These are phyloP conservation scores for Leccinum subspadiceum DNA, from an alignment of 1,284 basidiomycete genomes.

Conservation along the genomic window DNA sequence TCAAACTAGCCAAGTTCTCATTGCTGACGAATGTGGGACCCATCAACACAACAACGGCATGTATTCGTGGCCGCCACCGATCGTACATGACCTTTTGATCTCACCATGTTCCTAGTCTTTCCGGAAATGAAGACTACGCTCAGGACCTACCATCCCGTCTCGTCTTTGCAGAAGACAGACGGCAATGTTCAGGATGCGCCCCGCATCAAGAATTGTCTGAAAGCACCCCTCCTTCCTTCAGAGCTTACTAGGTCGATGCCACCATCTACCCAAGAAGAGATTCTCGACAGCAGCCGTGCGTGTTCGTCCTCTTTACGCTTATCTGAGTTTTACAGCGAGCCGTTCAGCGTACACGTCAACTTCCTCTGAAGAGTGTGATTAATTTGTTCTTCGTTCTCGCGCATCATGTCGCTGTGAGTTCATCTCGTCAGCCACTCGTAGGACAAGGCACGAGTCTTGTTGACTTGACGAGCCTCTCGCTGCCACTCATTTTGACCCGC, in stretches of 20 bases:
- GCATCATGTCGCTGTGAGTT: constrained; percentile 61
- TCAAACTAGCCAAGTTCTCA: too few relatives aligned
- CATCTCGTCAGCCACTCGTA: constrained; percentile 2
- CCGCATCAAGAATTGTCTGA: constrained; percentile 69
- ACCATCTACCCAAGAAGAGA: constrained; percentile 55
- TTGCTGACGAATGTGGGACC: too few relatives aligned
- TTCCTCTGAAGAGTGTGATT: constrained; percentile 76
- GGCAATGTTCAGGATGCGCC: too few relatives aligned
- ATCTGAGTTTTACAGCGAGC: constrained; percentile 8
- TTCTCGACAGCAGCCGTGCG: constrained; percentile 37
- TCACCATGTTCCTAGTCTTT: too few relatives aligned
- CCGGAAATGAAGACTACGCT: too few relatives aligned
- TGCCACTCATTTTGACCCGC: constrained; percentile 69
- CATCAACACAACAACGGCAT: too few relatives aligned
- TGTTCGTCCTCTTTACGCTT: constrained; percentile 9
- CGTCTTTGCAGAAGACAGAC: too few relatives aligned
- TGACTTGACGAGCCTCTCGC: constrained; percentile 56
- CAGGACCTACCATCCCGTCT: too few relatives aligned
- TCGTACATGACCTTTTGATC: too few relatives aligned
- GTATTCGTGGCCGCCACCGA: too few relatives aligned
- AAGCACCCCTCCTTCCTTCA: constrained; percentile 72
- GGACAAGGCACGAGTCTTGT: background rate
- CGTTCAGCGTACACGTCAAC: constrained; percentile 51
- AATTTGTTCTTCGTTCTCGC: constrained; percentile 66
- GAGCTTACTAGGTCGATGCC: constrained; percentile 62